Percentiles rank a stretch among this genome's conserved stretches.
These are phyloP conservation scores for Fusarium annulatum DNA, from an alignment of 2,329 filamentous ascomycete genomes.

Conservation along the genomic window DNA sequence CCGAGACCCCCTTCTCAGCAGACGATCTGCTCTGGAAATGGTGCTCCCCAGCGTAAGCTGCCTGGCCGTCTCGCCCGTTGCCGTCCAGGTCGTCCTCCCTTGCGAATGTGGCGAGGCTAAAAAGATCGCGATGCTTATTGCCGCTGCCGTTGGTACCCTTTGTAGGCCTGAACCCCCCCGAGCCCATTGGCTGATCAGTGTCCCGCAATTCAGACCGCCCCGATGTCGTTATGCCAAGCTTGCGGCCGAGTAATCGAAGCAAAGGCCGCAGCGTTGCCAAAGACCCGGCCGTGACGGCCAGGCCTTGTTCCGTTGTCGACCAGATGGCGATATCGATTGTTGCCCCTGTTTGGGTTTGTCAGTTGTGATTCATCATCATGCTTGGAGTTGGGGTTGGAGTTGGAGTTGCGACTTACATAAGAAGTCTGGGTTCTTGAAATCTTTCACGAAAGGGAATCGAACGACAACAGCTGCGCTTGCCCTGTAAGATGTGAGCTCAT, in stretches of 20 bases:
- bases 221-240: slow-evolving; percentile 45
- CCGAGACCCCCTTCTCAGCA: slow-evolving; percentile 25
- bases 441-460: slow-evolving; percentile 53
- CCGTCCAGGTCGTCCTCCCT: slow-evolving; percentile 37
- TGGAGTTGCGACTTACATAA: slow-evolving; percentile 50
- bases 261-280: slow-evolving; percentile 61
- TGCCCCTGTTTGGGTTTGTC: slow-evolving; percentile 42
- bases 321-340: slow-evolving; percentile 60
- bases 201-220: slow-evolving; percentile 35
- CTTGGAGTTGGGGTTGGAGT: background rate
- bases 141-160: slow-evolving; percentile 15
- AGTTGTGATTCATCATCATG: slow-evolving; percentile 4
- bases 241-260: slow-evolving; percentile 48
- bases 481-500: slow-evolving; percentile 43
- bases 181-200: slow-evolving; percentile 23
- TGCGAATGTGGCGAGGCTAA: slow-evolving; percentile 46
- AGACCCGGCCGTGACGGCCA: slow-evolving; percentile 61
- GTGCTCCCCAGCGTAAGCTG: slow-evolving; percentile 32
- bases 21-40: slow-evolving; percentile 24
- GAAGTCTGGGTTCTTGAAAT: slow-evolving; percentile 55
- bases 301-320: slow-evolving; percentile 59
- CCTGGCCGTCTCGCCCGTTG: slow-evolving; percentile 34
- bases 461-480: slow-evolving; percentile 59
- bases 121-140: slow-evolving; percentile 37
- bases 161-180: slow-evolving; percentile 10